Conservation (phyloP, 2,329 filamentous ascomycete genomes). For the Ramularia collo-cygni region DNA sequence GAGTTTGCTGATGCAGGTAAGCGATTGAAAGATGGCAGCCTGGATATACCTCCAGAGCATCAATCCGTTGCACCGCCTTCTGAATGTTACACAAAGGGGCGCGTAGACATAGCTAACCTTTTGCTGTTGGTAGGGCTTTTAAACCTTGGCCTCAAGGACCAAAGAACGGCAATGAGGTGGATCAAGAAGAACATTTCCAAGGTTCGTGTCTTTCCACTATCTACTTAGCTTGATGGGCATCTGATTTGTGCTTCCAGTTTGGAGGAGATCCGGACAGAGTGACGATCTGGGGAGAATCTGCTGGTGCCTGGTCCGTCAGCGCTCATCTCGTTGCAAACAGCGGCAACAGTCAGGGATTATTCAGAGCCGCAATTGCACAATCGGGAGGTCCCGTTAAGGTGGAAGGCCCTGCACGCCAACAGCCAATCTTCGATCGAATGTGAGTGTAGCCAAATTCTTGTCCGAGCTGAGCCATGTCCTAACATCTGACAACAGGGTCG, state of each 20-base stretch:
- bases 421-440: conserved; percentile 7
- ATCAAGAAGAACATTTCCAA: conserved; percentile 17
- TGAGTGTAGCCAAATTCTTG: too few relatives aligned
- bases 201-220: too few relatives aligned
- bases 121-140: too few relatives aligned
- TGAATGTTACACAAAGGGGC: too few relatives aligned
- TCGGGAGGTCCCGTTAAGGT: conserved; percentile 50
- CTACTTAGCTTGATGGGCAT: too few relatives aligned
- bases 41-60: too few relatives aligned
- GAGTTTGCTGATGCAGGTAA: conserved; percentile 27
- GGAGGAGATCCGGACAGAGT: conserved; percentile 23
- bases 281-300: conserved; percentile 15
- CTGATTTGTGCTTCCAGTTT: too few relatives aligned
- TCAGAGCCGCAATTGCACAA: conserved; percentile 71
- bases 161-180: conserved; percentile 31
- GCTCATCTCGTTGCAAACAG: conserved; percentile 68
- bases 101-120: too few relatives aligned
- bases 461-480: too few relatives aligned
- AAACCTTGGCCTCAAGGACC: conserved; percentile 27
- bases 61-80: too few relatives aligned
- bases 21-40: too few relatives aligned
- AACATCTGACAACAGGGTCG: too few relatives aligned
- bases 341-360: conserved; percentile 56
- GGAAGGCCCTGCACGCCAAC: conserved; percentile 30
- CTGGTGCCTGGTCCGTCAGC: conserved; percentile 57